phyloP scores from a whole-genome alignment of 768 basidiomycete genomes.

The Collybiopsis confluens region DNA sequence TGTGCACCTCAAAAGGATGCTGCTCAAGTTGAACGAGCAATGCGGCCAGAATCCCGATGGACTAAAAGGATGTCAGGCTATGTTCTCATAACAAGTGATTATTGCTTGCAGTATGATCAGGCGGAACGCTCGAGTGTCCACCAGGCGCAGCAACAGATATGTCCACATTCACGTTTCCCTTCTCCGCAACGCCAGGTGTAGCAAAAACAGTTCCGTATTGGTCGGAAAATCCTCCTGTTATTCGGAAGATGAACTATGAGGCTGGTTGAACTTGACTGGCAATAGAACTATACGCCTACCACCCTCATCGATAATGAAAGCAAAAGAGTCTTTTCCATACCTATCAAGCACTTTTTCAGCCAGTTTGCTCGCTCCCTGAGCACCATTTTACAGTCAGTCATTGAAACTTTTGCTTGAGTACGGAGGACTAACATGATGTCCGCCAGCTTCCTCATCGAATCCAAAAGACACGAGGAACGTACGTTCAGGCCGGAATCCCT shows the following conservation, averaged over 20 bases:
- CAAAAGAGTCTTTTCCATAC: conserved; percentile 71
- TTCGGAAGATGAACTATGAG: no score
- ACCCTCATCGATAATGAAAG: conserved; percentile 87
- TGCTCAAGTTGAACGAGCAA: conserved; percentile 66
- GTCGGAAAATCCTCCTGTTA: conserved; percentile 49
- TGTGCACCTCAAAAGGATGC: conserved; percentile 49
- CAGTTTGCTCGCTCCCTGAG: conserved; percentile 52
- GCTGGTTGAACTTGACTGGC: not conserved
- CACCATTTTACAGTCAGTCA: not conserved
- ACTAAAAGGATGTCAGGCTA: conserved; percentile 32
- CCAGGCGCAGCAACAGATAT: conserved; percentile 69
- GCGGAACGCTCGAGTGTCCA: conserved; percentile 86
- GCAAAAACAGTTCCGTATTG: conserved; percentile 54
- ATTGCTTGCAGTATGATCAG: conserved; percentile 56
- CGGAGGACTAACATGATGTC: conserved; percentile 32
- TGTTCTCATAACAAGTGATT: not conserved
- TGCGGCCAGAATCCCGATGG: conserved; percentile 76
- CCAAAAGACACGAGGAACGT: conserved; percentile 63
- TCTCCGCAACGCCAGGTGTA: conserved; percentile 64
- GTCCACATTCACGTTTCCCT: conserved; percentile 52
- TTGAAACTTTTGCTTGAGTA: not conserved
- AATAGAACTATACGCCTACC: conserved; percentile 33
- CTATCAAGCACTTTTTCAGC: conserved; percentile 43
- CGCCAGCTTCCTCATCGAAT: conserved; percentile 73
- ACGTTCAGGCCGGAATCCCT: conserved; percentile 60